These are phyloP conservation scores for Blumeriella jaapii DNA, from an alignment of 2,329 filamentous ascomycete genomes.

Conservation along the genomic window DNA sequence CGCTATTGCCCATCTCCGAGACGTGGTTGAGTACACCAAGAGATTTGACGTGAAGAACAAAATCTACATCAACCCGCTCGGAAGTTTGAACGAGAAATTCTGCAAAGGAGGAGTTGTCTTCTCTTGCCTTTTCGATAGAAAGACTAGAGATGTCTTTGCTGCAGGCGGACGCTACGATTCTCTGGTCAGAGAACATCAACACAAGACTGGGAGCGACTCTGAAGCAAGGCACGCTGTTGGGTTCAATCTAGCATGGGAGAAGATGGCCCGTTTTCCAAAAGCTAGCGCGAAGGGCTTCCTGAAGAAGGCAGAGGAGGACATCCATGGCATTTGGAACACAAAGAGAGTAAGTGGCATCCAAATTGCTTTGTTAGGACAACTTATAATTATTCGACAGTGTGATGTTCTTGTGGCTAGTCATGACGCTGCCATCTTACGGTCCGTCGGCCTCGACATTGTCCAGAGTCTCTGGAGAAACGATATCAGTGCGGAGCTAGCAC, in stretches of 20 bases:
- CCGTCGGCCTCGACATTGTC: slow-evolving; percentile 65
- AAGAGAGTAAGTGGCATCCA: slow-evolving; percentile 45
- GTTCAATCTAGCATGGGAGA: slow-evolving; percentile 83
- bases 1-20: slow-evolving; percentile 68
- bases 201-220: slow-evolving; percentile 50
- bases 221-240: slow-evolving; percentile 75
- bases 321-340: slow-evolving; percentile 45
- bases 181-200: slow-evolving; percentile 73
- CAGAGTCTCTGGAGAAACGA: slow-evolving; percentile 71
- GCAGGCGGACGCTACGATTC: slow-evolving; percentile 90
- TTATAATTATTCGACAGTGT: slow-evolving; percentile 41
- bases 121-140: slow-evolving; percentile 79
- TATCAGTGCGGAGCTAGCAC: slow-evolving; percentile 79
- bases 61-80: slow-evolving; percentile 74
- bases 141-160: slow-evolving; percentile 75
- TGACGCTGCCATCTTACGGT: slow-evolving; percentile 63
- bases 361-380: background rate
- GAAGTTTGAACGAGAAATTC: slow-evolving; percentile 84
- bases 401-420: slow-evolving; percentile 87
- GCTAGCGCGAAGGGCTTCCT: slow-evolving; percentile 44
- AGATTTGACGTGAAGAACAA: slow-evolving; percentile 65
- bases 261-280: slow-evolving; percentile 42
- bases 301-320: slow-evolving; percentile 59
- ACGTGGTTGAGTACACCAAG: slow-evolving; percentile 66
- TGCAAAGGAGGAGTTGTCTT: slow-evolving; percentile 81